Base-by-base conservation (phyloP, 1,284 basidiomycete species). In the Singerocomus rubriflavus region DNA sequence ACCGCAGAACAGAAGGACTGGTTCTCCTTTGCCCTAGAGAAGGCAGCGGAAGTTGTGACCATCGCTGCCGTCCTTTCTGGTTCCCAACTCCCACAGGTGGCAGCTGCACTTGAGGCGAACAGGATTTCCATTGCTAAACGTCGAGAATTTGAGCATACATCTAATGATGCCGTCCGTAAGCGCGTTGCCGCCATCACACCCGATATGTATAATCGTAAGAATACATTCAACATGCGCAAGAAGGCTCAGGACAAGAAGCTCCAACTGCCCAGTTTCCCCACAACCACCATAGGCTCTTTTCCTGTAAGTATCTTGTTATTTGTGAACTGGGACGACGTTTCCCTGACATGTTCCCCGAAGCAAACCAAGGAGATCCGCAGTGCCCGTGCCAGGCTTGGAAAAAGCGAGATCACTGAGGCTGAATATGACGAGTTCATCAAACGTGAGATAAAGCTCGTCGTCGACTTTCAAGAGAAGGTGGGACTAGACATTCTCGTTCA, bases 321-420 rank as follows among this genome's bases (percentile, higher is more conserved):
- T 9, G 9, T 6, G 25, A 21, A 8, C 30, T 16, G 4, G 16
- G n/a, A 25, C 35, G 25, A 29, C 16, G 6, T 17, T n/a, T 32
- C 39, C 35, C 44, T 54, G 33, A 56, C 17, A n/a, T 38, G 17
- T 43, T 47, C 14, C 29, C 16, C 48, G 9, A 61, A 88, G 83
- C 94, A 99, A 88, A 99, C 97, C 71, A 97, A 98, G 78, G 96
- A 99, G 77, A 99, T 99, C 65, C 94, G 95, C 75, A 79, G 81
- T 64, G 94, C 94, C 64, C 95, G 95, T 78, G 87, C 94, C 60
- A 96, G 93, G 77, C 84, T 95, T 68, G 85, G 82, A 75, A 99
- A 99, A 81, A 85, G 86, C 62, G 93, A 98, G 70, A 80, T 99
- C 70, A 88, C 88, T 55, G 71, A 83, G 67, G 84, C 81, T 56